Evolutionary conservation across 2,329 filamentous ascomycete genomes (phyloP).

Genomic region (Fusarium clavum): DNA sequence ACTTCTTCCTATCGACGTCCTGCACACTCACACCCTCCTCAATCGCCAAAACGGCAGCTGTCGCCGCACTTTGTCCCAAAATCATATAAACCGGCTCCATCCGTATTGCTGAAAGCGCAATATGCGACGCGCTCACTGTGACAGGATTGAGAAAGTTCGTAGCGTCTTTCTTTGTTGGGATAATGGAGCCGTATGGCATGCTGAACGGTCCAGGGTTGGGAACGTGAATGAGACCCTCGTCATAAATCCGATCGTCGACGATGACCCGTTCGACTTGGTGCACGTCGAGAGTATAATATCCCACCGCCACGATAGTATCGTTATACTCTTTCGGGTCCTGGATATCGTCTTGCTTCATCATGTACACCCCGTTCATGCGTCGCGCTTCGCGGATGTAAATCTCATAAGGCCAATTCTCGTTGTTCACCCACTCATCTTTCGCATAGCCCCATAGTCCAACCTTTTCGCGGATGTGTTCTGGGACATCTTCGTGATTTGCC

Average conservation of each 20-base stretch:
- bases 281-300: constrained; percentile 27
- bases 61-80: constrained; percentile 28
- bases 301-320: constrained; percentile 16
- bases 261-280: constrained; percentile 32
- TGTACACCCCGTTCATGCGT: constrained; percentile 29
- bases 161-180: constrained; percentile 5
- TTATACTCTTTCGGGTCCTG: constrained; percentile 11
- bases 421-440: constrained; percentile 24
- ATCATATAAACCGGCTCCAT: constrained; percentile 38
- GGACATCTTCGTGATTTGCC: constrained; percentile 22
- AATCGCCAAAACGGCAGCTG: constrained; percentile 29
- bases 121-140: constrained; percentile 25
- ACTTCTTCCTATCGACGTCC: constrained; percentile 20
- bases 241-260: constrained; percentile 12
- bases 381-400: constrained; percentile 30
- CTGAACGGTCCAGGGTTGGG: constrained; percentile 19
- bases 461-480: background rate
- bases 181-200: constrained; percentile 15
- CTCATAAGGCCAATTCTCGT: constrained; percentile 30
- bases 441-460: constrained; percentile 22
- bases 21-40: constrained; percentile 28
- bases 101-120: constrained; percentile 25
- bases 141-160: constrained; percentile 34
- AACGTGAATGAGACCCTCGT: constrained; percentile 27
- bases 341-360: constrained; percentile 28